A percentile compares a stretch with the other conserved stretches of the same genome.
phyloP scores from a whole-genome alignment of 352 stramenopile genomes.

The Globisporangium okanoganense region DNA sequence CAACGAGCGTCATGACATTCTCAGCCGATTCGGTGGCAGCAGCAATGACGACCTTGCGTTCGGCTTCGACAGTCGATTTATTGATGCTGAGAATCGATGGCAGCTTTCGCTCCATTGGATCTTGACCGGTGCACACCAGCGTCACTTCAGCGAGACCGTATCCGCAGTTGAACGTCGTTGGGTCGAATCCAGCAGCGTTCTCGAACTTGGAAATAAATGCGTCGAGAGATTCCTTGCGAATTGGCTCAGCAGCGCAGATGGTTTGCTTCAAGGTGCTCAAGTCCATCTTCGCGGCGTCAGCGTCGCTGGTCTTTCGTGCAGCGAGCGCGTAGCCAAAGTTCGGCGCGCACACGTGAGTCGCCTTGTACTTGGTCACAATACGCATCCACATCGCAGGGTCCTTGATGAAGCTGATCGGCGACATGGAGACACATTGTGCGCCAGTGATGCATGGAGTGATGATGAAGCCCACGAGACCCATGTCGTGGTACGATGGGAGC shows the following conservation, averaged over 20 bases:
- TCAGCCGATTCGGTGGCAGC: conserved; percentile 24
- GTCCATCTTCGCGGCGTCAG: conserved; percentile 54
- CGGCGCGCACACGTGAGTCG: conserved; percentile 69
- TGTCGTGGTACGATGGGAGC: conserved; percentile 83
- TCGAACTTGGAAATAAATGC: conserved; percentile 70
- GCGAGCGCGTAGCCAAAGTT: conserved; percentile 81
- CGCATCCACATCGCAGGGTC: conserved; percentile 81
- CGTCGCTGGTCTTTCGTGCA: conserved; percentile 71
- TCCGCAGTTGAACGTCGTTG: conserved; percentile 74
- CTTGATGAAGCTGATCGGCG: conserved; percentile 85
- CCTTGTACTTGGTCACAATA: conserved; percentile 67
- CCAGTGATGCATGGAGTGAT: conserved; percentile 54
- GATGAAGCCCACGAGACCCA: conserved; percentile 84
- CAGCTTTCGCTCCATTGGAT: conserved; percentile 39
- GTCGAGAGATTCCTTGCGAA: conserved; percentile 71
- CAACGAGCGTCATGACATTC: conserved; percentile 58
- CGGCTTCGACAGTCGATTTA: conserved; percentile 56
- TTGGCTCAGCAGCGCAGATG: conserved; percentile 79
- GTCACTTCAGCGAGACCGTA: conserved; percentile 84
- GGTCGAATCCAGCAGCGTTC: conserved; percentile 46
- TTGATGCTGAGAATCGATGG: conserved; percentile 63
- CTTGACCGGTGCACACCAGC: conserved; percentile 70
- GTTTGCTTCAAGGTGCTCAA: conserved; percentile 63
- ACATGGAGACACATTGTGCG: conserved; percentile 75
- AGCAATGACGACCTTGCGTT: conserved; percentile 41